Percentiles rank a stretch among this genome's conserved stretches.
Conservation (phyloP, 2,329 filamentous ascomycete species). For the Colletotrichum liriopes region DNA sequence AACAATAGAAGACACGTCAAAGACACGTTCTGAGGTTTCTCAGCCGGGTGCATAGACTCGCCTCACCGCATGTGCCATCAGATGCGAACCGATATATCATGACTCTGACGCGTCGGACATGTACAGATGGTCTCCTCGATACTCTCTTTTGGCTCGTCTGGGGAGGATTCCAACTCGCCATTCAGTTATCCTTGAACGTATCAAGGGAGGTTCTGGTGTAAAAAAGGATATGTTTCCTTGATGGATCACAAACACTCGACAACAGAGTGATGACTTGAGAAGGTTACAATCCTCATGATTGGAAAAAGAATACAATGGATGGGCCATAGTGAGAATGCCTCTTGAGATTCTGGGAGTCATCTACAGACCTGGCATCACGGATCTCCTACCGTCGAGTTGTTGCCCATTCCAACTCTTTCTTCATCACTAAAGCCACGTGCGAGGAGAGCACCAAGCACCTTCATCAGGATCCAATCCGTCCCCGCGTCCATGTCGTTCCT, state of each 20-base stretch:
- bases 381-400: background rate
- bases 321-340: background rate
- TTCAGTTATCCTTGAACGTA: background rate
- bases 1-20: conserved; percentile 9
- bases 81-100: background rate
- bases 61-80: background rate
- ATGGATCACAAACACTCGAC: background rate
- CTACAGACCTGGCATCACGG: background rate
- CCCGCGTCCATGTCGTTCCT: background rate
- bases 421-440: too few species aligned
- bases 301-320: background rate
- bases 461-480: background rate
- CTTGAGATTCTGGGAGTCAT: too few species aligned
- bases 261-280: background rate
- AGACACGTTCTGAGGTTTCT: background rate
- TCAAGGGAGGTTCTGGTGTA: too few species aligned
- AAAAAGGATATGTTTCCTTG: background rate
- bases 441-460: too few species aligned
- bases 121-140: background rate
- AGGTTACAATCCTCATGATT: background rate
- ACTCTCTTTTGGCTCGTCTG: background rate
- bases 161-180: background rate
- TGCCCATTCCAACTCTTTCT: background rate
- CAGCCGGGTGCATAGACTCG: too few species aligned
- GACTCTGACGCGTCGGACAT: background rate